Percentiles rank a stretch among this genome's conserved stretches.
phyloP scores from a whole-genome alignment of 768 basidiomycete species.

The Lactarius sanguifluus region DNA sequence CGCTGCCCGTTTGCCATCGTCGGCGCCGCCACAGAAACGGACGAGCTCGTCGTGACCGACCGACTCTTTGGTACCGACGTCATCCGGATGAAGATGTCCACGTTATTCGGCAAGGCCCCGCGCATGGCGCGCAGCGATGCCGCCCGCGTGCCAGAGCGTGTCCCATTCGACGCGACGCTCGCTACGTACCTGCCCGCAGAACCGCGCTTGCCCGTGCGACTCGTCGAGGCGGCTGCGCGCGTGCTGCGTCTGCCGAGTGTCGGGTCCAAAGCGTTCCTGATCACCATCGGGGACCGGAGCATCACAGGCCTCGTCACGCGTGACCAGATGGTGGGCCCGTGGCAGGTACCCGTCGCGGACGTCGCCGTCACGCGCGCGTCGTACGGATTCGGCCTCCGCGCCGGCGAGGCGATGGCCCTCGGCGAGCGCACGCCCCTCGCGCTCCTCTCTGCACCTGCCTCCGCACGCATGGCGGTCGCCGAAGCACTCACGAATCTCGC shows the following conservation, averaged over 20 bases:
- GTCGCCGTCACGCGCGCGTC: constrained; percentile 95
- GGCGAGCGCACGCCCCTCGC: constrained; percentile 96
- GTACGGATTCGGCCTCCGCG: constrained; percentile 82
- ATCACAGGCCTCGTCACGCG: constrained; percentile 93
- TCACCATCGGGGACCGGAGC: constrained; percentile 95
- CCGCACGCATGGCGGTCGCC: constrained; percentile 93
- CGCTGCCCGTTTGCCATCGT: constrained; percentile 93
- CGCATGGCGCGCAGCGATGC: constrained; percentile 79
- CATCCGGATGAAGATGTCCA: constrained; percentile 90
- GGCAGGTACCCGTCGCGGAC: constrained; percentile 97
- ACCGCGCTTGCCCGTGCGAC: constrained; percentile 44
- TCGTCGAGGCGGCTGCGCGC: constrained; percentile 69
- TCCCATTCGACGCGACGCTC: constrained; percentile 72
- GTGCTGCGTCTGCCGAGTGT: constrained; percentile 91
- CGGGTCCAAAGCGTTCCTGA: constrained; percentile 94
- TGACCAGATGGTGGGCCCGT: constrained; percentile 99
- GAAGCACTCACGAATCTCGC: constrained; percentile 91
- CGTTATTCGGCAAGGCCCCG: constrained; percentile 94
- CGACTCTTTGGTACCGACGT: constrained; percentile 74
- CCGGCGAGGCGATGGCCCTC: constrained; percentile 98
- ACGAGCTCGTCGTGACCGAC: constrained; percentile 88
- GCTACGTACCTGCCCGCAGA: constrained; percentile 57
- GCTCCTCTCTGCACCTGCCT: constrained; percentile 81
- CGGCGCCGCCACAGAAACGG: constrained; percentile 77
- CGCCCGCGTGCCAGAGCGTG: constrained; percentile 42